These are phyloP conservation scores for Fusarium proliferatum DNA, from an alignment of 2,329 filamentous ascomycete species.

Conservation along the genomic window DNA sequence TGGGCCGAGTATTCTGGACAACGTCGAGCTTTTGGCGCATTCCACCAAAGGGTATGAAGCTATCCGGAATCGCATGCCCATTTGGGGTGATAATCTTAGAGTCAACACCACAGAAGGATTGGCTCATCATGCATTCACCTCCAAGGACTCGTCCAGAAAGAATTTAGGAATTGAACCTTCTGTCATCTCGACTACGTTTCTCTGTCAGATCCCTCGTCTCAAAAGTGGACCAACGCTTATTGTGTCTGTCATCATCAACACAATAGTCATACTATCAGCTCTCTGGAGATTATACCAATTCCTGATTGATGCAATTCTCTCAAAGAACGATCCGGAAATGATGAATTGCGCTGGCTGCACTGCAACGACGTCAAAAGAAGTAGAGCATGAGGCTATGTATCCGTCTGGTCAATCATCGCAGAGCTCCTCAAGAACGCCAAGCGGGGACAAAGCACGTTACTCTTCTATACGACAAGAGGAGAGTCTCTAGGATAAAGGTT, in stretches of 20 bases:
- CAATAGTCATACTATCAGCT: background rate
- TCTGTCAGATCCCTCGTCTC: background rate
- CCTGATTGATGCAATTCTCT: background rate
- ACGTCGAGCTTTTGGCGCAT: background rate
- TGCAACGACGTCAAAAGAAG: background rate
- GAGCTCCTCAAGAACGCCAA: background rate
- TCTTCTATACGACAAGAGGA: background rate
- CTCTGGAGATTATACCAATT: background rate
- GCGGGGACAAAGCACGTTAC: background rate
- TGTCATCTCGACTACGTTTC: background rate
- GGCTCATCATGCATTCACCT: background rate
- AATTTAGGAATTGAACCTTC: background rate
- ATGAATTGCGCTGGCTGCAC: background rate
- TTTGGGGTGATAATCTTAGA: background rate
- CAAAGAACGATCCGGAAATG: background rate
- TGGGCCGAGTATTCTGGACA: accelerated
- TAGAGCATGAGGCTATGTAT: background rate
- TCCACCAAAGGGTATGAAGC: accelerated
- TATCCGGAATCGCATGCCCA: background rate
- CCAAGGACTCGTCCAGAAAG: background rate
- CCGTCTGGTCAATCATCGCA: background rate
- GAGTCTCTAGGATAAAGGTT: background rate
- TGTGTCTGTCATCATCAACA: background rate
- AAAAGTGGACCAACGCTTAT: background rate
- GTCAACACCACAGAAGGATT: background rate